Conservation (phyloP, 2,329 filamentous ascomycete species). For the Fusarium sp. region DNA sequence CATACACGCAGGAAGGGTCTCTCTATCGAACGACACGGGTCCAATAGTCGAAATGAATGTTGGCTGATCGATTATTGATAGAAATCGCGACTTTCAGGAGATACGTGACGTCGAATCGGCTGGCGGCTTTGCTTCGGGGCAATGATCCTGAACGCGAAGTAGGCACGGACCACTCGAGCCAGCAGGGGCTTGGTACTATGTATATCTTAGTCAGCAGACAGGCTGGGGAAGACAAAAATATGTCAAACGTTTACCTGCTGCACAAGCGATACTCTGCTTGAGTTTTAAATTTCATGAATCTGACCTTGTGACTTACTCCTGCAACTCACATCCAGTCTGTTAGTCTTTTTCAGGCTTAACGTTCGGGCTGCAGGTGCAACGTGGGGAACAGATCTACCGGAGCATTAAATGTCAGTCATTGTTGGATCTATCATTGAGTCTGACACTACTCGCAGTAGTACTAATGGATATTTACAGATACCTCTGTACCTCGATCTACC, state of each 20-base stretch:
- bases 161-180: conserved; percentile 42
- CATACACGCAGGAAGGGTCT: conserved; percentile 19
- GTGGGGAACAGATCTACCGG: conserved; percentile 29
- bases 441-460: conserved; percentile 19
- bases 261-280: not conserved
- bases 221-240: not conserved
- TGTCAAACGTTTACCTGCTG: not conserved
- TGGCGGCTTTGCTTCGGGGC: conserved; percentile 31
- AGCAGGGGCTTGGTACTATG: not conserved
- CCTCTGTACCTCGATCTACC: not conserved
- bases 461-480: not conserved
- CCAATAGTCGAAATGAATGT: conserved; percentile 34
- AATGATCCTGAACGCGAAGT: conserved; percentile 56
- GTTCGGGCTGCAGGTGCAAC: conserved; percentile 19
- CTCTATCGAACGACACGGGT: conserved; percentile 24
- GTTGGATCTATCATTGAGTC: conserved; percentile 20
- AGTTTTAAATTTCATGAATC: conserved; percentile 6
- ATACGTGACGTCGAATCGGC: conserved; percentile 51
- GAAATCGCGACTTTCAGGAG: conserved; percentile 38
- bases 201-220: conserved; percentile 13
- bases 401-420: conserved; percentile 20
- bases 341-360: conserved; percentile 28
- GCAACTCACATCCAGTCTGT: conserved; percentile 14
- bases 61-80: conserved; percentile 47
- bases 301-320: conserved; percentile 1